A percentile compares a stretch with the other conserved stretches of the same genome.
Evolutionary conservation across 2,329 filamentous ascomycete species (phyloP).

Genomic region (Juglanconis oblonga): DNA sequence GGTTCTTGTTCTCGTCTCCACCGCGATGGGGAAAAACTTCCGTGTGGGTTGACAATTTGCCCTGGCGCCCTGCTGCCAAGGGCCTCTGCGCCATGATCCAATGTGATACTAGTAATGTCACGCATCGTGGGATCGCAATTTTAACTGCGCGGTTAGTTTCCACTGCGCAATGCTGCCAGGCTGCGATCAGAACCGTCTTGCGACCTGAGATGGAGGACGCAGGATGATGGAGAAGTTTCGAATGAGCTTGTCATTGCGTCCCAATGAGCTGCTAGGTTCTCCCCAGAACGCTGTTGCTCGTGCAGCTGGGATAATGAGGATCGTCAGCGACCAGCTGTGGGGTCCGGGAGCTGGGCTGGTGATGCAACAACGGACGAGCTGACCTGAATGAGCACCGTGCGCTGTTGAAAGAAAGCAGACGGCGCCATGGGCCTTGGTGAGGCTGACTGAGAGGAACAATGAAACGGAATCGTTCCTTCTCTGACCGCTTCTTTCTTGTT

Average conservation of each 20-base stretch:
- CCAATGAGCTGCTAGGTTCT: background rate
- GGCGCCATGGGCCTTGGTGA: background rate
- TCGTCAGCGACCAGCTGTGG: background rate
- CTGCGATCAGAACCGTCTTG: background rate
- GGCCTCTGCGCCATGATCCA: background rate
- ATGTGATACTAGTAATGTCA: background rate
- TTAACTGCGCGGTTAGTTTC: background rate
- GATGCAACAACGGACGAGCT: too few species aligned
- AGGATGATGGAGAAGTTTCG: background rate
- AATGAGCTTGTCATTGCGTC: background rate
- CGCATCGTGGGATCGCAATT: background rate
- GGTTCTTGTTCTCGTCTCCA: background rate
- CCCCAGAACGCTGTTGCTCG: background rate
- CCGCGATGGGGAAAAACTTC: background rate
- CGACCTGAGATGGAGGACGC: background rate
- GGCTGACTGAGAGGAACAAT: background rate
- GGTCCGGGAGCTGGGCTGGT: too few species aligned
- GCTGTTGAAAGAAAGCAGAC: background rate
- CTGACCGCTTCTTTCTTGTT: background rate
- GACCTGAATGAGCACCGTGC: background rate
- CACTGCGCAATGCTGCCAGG: background rate
- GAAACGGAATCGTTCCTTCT: background rate
- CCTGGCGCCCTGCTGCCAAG: background rate
- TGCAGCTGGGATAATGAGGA: conserved; percentile 2
- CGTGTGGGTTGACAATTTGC: background rate